Conservation (phyloP, 768 basidiomycete genomes). For the Suillus subluteus region DNA sequence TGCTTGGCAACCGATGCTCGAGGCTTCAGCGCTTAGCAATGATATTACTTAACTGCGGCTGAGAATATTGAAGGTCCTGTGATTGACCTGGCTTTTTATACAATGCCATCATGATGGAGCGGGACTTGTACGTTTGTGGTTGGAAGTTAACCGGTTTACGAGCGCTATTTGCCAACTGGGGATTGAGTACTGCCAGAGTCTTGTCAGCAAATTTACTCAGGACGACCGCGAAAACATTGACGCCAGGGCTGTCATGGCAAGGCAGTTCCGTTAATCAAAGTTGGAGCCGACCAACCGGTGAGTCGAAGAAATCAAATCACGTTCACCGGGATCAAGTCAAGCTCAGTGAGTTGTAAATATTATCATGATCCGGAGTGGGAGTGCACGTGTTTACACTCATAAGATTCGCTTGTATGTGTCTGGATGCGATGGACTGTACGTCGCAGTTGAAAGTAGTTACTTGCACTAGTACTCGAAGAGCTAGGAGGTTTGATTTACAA, state of each 20-base stretch:
- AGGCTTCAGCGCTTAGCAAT: not conserved
- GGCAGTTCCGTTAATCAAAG: too few relatives aligned
- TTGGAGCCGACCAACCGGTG: not conserved
- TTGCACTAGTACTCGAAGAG: not conserved
- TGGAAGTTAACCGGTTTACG: not conserved
- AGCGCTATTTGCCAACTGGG: too few relatives aligned
- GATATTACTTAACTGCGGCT: not conserved
- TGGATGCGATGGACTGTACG: too few relatives aligned
- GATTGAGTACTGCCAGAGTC: too few relatives aligned
- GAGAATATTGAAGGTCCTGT: not conserved
- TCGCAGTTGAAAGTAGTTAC: not conserved
- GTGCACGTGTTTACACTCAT: not conserved
- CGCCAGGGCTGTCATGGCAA: not conserved
- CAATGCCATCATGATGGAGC: not conserved
- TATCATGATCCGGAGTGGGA: not conserved
- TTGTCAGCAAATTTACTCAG: too few relatives aligned
- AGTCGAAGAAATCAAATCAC: not conserved
- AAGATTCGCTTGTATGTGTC: too few relatives aligned
- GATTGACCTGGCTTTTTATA: not conserved
- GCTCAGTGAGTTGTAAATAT: not conserved
- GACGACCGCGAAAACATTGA: not conserved
- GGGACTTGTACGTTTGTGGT: not conserved
- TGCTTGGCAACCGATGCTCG: conserved; percentile 21
- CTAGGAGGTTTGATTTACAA: not conserved
- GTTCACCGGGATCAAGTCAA: not conserved